These are phyloP conservation scores for Paecilomyces formosus DNA, from an alignment of 2,329 filamentous ascomycete species.

Conservation along the genomic window DNA sequence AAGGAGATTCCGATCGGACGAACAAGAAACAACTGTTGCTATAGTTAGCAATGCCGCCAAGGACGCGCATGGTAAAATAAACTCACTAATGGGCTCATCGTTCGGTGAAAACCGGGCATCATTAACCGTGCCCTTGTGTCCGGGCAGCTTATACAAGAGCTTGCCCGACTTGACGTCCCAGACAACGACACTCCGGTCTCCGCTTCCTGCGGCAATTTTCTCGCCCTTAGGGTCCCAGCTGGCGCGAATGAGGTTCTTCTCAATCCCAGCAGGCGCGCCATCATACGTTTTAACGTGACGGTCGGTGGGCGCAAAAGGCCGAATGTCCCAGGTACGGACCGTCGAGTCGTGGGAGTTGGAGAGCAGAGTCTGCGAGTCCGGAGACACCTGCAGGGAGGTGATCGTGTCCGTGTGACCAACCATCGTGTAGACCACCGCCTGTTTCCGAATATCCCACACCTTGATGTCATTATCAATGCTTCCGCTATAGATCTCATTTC, in stretches of 20 bases:
- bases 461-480: slow-evolving; percentile 97
- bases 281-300: slow-evolving; percentile 82
- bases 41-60: slow-evolving; percentile 11
- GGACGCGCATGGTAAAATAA: background rate
- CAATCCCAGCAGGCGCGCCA: slow-evolving; percentile 76
- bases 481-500: slow-evolving; percentile 90
- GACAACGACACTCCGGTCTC: slow-evolving; percentile 82
- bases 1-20: slow-evolving; percentile 79
- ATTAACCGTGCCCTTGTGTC: slow-evolving; percentile 92
- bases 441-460: slow-evolving; percentile 94
- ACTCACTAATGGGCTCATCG: slow-evolving; percentile 81
- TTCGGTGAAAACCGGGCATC: slow-evolving; percentile 84
- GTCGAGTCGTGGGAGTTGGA: slow-evolving; percentile 94
- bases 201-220: slow-evolving; percentile 80
- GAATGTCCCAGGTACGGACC: slow-evolving; percentile 89
- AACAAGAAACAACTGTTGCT: slow-evolving; percentile 69
- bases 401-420: slow-evolving; percentile 86
- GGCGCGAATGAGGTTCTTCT: slow-evolving; percentile 84
- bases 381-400: slow-evolving; percentile 83
- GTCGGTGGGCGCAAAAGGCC: slow-evolving; percentile 86
- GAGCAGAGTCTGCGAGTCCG: slow-evolving; percentile 80
- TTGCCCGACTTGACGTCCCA: slow-evolving; percentile 89
- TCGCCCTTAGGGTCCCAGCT: slow-evolving; percentile 86
- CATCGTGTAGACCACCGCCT: slow-evolving; percentile 79
- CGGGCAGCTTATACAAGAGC: slow-evolving; percentile 87